These are phyloP conservation scores for Aspergillus pseudoterreus DNA, from an alignment of 2,329 filamentous ascomycete genomes.

Conservation along the genomic window DNA sequence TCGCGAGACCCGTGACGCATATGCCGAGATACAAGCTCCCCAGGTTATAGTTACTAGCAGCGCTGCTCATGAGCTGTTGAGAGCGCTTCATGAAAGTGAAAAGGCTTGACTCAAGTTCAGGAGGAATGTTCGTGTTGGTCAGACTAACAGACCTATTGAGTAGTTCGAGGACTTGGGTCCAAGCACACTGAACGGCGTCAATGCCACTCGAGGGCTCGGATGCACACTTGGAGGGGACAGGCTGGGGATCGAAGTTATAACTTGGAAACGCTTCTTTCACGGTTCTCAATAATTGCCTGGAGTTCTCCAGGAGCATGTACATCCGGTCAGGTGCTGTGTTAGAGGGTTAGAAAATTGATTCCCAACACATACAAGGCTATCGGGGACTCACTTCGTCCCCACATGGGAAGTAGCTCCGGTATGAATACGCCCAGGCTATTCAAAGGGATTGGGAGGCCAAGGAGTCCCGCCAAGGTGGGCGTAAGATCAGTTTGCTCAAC, in stretches of 20 bases:
- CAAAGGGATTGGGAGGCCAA: slow-evolving; percentile 82
- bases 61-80: slow-evolving; percentile 77
- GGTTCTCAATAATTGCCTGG: slow-evolving; percentile 73
- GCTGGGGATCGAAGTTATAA: slow-evolving; percentile 44
- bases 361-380: background rate
- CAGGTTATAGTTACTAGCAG: slow-evolving; percentile 89
- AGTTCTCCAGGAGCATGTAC: slow-evolving; percentile 72
- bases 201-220: slow-evolving; percentile 32
- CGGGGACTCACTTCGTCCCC: slow-evolving; percentile 56
- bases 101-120: slow-evolving; percentile 24
- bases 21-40: slow-evolving; percentile 39
- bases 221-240: slow-evolving; percentile 19
- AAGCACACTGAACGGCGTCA: slow-evolving; percentile 65
- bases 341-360: background rate
- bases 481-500: slow-evolving; percentile 95
- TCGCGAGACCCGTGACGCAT: slow-evolving; percentile 39
- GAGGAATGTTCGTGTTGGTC: background rate
- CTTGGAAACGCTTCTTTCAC: slow-evolving; percentile 68
- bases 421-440: slow-evolving; percentile 91
- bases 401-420: slow-evolving; percentile 71
- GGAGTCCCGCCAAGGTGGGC: slow-evolving; percentile 78
- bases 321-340: slow-evolving; percentile 50
- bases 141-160: slow-evolving; percentile 9
- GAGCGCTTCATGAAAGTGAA: slow-evolving; percentile 64
- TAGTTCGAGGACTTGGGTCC: slow-evolving; percentile 46